Evolutionary conservation across 192 early-diverging fungal species (phyloP).

Genomic region (Helicostylum pulchrum): DNA sequence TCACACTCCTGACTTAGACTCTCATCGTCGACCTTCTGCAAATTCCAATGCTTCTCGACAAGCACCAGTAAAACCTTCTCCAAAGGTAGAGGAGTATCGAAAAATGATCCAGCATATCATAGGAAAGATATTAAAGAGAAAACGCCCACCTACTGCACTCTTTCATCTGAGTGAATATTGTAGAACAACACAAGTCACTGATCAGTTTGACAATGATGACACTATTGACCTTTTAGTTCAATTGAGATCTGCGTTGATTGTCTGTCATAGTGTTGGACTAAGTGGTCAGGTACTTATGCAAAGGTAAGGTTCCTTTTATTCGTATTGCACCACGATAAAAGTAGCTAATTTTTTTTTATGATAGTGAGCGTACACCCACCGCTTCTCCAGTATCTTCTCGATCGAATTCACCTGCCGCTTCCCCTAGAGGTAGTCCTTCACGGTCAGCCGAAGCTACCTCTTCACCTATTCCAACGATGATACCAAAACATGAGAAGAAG

Average conservation of each 20-base stretch:
- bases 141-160: constrained; percentile 23
- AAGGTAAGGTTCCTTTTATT: constrained; percentile 9
- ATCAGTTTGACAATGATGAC: constrained; percentile 34
- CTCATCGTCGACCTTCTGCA: background rate
- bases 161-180: constrained; percentile 12
- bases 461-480: background rate
- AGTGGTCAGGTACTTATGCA: constrained; percentile 7
- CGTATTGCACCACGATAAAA: background rate
- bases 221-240: constrained; percentile 26
- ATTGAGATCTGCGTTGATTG: constrained; percentile 22
- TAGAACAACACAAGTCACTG: background rate
- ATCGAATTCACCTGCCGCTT: constrained; percentile 16
- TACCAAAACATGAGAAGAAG: constrained; percentile 12
- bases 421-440: constrained; percentile 11
- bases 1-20: background rate
- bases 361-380: constrained; percentile 14
- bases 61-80: background rate
- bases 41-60: constrained; percentile 16
- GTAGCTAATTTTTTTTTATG: background rate
- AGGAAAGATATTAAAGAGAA: constrained; percentile 29
- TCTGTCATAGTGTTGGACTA: constrained; percentile 9
- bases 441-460: constrained; percentile 6
- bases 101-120: constrained; percentile 30
- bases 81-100: constrained; percentile 26
- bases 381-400: constrained; percentile 14